These are phyloP conservation scores for Trametes cinnabarina DNA, from an alignment of 768 basidiomycete genomes.

Conservation along the genomic window DNA sequence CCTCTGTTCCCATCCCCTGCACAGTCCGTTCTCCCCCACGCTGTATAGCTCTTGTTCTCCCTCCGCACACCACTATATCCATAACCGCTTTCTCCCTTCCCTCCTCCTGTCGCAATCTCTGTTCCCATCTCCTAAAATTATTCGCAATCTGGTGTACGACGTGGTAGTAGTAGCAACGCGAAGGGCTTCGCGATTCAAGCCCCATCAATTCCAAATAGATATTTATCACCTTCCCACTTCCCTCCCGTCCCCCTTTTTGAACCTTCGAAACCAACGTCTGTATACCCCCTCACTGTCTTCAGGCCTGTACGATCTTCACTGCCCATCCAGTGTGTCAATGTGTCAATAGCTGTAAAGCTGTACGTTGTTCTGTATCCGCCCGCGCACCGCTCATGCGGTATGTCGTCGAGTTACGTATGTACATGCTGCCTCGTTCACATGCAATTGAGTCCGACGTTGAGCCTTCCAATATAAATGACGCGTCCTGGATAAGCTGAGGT, in stretches of 20 bases:
- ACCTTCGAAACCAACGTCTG: not conserved
- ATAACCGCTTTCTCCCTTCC: slow-evolving; percentile 10
- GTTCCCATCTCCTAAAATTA: slow-evolving; percentile 17
- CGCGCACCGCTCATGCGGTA: not conserved
- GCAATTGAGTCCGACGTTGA: slow-evolving; percentile 6
- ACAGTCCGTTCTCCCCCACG: slow-evolving; percentile 2
- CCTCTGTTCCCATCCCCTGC: slow-evolving; percentile 1
- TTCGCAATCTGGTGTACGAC: slow-evolving; percentile 17
- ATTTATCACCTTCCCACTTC: slow-evolving; percentile 23
- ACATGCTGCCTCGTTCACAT: slow-evolving; percentile 6
- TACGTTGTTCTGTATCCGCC: slow-evolving; percentile 8
- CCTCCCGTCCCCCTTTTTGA: not conserved
- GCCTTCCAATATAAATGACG: not conserved
- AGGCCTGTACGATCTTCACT: slow-evolving; percentile 6
- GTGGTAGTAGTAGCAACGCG: slow-evolving; percentile 31
- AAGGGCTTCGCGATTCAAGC: slow-evolving; percentile 52
- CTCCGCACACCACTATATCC: slow-evolving; percentile 18
- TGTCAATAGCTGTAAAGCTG: not conserved
- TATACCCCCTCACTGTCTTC: not conserved
- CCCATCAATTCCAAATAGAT: slow-evolving; percentile 35
- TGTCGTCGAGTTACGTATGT: slow-evolving; percentile 12
- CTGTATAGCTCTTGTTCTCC: slow-evolving; percentile 9
- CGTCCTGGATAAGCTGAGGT: not conserved
- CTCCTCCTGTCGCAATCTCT: slow-evolving; percentile 8
- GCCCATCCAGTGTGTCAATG: not conserved